These are phyloP conservation scores for Suillus subluteus DNA, from an alignment of 768 basidiomycete species.

Conservation along the genomic window DNA sequence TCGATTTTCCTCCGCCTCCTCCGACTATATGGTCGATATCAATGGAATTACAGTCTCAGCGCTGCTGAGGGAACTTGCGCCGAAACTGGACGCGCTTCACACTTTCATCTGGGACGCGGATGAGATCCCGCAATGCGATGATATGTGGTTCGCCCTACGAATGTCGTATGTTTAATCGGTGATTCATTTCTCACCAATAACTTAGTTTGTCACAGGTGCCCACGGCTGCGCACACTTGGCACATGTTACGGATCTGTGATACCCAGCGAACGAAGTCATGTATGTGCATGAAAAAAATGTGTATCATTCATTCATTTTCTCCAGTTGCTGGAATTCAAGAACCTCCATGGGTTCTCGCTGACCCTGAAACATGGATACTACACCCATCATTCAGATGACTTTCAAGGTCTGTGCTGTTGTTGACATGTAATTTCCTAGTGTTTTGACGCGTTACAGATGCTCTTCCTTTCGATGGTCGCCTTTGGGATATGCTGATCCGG, in stretches of 20 bases:
- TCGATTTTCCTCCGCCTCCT: constrained; percentile 38
- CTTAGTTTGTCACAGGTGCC: constrained; percentile 51
- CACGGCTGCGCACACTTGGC: constrained; percentile 62
- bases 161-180: constrained; percentile 50
- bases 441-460: constrained; percentile 23
- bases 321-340: constrained; percentile 71
- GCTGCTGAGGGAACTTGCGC: constrained; percentile 54
- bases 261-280: constrained; percentile 63
- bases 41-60: constrained; percentile 45
- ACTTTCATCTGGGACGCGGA: constrained; percentile 77
- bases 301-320: constrained; percentile 5
- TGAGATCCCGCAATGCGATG: constrained; percentile 63
- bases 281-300: constrained; percentile 37
- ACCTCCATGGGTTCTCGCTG: constrained; percentile 65
- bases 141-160: constrained; percentile 79
- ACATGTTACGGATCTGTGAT: constrained; percentile 64
- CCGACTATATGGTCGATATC: constrained; percentile 16
- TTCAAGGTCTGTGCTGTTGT: constrained; percentile 48
- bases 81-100: constrained; percentile 62
- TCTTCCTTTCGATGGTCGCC: constrained; percentile 27
- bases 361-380: constrained; percentile 67
- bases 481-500: constrained; percentile 75
- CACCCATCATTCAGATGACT: constrained; percentile 56
- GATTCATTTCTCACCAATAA: background rate
- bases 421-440: too few relatives aligned